Evolutionary conservation across 2,329 filamentous ascomycete species (phyloP), one percentile per base, ranked within the genome.

Genomic region (Apiospora pterosperma): DNA sequence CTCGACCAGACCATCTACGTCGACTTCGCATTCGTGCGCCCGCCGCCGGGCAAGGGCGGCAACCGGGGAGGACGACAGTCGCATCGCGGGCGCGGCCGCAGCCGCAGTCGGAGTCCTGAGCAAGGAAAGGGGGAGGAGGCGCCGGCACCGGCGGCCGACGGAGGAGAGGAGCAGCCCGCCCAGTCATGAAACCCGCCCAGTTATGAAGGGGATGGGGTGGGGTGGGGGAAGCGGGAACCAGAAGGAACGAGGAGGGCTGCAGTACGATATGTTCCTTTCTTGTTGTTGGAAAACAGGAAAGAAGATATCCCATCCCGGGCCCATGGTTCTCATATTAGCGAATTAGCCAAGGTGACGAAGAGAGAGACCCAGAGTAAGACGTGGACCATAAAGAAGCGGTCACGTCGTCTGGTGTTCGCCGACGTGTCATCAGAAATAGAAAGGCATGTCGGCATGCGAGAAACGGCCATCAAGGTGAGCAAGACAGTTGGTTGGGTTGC

Each of bases 21-120:
- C 66, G 92, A 96, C 79, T 96, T 93, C 78, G 92, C 92, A 1
- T 96, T 96, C 75, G 92, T 96, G 65, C 83, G 92, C 60, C 92
- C 92, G 64, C 92, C 92, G 19, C 90, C 89, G 21, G 84, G 82
- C 64, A 89, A 88, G 75, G 79, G 77, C 23, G 76, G 79, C 36
- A 76, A 36, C 28, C 38, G 77, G 3, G 78, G 79, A 16, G 77
- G 78, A 3, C 74, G 82, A 38, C 78, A 77, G 52, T 76, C 75
- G 59, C 74, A 76, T 61, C 72, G 77, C 11, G 75, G 76, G 34
- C 72, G 75, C 16, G 79, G 80, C 41, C 72, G 84, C 63, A 83
- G 81, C 67, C 79, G 84, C 58, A 82, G 80, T 62, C 76, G 81
- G 52, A 85, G 82, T 65, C 83, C 82, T 3, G 79, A 74, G 7